phyloP scores from a whole-genome alignment of 2,329 filamentous ascomycete genomes.

The Drechslerella coelobrocha region DNA sequence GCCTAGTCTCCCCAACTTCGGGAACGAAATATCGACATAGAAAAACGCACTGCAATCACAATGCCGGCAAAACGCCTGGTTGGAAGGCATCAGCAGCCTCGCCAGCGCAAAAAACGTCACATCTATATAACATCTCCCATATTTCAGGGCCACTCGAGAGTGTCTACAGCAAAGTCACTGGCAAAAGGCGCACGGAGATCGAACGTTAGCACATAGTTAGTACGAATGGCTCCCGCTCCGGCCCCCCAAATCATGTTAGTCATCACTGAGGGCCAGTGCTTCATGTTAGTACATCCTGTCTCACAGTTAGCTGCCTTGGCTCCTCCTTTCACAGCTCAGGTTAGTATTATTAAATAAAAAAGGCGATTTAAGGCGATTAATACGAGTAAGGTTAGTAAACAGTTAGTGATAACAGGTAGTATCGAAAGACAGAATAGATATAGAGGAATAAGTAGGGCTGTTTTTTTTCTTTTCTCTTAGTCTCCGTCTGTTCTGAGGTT shows the following conservation, averaged over 20 bases:
- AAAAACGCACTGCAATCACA: too few species aligned
- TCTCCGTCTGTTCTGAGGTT: constrained; percentile 18
- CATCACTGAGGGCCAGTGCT: constrained; percentile 14
- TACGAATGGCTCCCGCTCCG: background rate
- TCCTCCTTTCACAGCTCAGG: constrained; percentile 1
- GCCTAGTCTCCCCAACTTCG: too few species aligned
- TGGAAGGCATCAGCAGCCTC: too few species aligned
- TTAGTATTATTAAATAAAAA: constrained; percentile 30
- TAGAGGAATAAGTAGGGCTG: constrained; percentile 9
- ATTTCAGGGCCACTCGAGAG: too few species aligned
- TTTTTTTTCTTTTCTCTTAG: constrained; percentile 12
- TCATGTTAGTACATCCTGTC: constrained; percentile 44
- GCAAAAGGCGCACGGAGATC: background rate
- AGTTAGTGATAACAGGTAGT: constrained; percentile 39
- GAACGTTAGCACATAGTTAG: background rate
- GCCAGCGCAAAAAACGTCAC: too few species aligned
- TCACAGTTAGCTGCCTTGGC: constrained; percentile 38
- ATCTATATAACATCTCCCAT: too few species aligned
- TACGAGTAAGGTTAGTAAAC: constrained; percentile 46
- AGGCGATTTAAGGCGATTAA: constrained; percentile 41
- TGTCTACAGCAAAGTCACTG: too few species aligned
- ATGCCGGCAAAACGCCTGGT: too few species aligned
- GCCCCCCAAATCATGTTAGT: background rate
- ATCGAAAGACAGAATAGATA: constrained; percentile 13
- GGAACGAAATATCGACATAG: too few species aligned